Percentiles rank a stretch among this genome's conserved stretches.
phyloP scores from a whole-genome alignment of 352 stramenopile genomes.

The Pythium guiyangense region DNA sequence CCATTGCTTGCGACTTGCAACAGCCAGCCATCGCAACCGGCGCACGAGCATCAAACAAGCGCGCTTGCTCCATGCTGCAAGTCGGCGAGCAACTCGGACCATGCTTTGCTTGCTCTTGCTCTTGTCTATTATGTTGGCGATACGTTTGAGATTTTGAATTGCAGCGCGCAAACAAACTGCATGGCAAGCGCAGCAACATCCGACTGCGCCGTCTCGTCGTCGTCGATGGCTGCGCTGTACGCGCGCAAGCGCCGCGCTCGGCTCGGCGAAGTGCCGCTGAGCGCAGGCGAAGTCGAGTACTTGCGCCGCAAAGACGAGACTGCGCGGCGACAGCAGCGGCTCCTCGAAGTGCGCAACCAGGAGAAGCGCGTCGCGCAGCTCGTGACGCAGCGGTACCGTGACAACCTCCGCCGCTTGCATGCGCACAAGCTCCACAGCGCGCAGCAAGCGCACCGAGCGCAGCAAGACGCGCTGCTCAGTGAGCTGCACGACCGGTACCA shows the following conservation, averaged over 20 bases:
- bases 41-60: too few species aligned
- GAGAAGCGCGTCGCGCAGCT: conserved; percentile 59
- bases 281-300: conserved; percentile 54
- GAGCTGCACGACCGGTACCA: conserved; percentile 50
- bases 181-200: background rate
- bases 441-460: conserved; percentile 19
- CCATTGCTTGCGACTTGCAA: too few species aligned
- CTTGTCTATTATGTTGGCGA: too few species aligned
- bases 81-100: too few species aligned
- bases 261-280: conserved; percentile 55
- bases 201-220: background rate
- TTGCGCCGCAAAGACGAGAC: conserved; percentile 53
- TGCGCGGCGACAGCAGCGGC: conserved; percentile 35
- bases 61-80: too few species aligned
- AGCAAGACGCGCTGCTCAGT: conserved; percentile 39
- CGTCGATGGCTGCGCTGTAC: conserved; percentile 17
- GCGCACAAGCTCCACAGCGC: conserved; percentile 21
- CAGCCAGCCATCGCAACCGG: too few species aligned
- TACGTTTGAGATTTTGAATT: too few species aligned
- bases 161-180: too few species aligned
- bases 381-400: conserved; percentile 66
- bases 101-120: too few species aligned
- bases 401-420: conserved; percentile 55
- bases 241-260: conserved; percentile 13
- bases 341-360: conserved; percentile 54